Percentiles rank a stretch among this genome's conserved stretches.
phyloP scores from a whole-genome alignment of 2,329 filamentous ascomycete species.

The Alternaria dauci region DNA sequence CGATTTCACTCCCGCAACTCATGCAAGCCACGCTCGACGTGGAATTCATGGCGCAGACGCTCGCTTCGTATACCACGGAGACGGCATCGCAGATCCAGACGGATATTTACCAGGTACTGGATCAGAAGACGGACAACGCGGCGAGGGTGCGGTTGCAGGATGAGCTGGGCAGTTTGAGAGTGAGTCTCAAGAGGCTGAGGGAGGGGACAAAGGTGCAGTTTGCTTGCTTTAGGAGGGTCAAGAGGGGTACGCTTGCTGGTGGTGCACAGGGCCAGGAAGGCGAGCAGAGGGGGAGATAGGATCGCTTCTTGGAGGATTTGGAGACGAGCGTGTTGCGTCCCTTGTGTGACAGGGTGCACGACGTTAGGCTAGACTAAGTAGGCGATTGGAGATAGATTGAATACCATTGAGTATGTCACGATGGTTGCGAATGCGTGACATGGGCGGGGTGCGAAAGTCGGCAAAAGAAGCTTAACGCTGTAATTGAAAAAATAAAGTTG shows the following conservation, averaged over 20 bases:
- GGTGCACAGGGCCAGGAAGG: constrained; percentile 13
- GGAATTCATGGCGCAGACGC: constrained; percentile 93
- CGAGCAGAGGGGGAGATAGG: constrained; percentile 13
- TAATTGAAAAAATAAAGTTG: no score
- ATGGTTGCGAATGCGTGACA: no score
- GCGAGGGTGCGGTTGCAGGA: constrained; percentile 81
- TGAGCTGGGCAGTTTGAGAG: constrained; percentile 89
- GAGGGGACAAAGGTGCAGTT: constrained; percentile 51
- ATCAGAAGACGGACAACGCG: constrained; percentile 86
- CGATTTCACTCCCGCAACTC: constrained; percentile 79
- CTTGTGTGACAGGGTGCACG: background rate
- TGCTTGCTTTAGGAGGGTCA: constrained; percentile 45
- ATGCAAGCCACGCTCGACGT: constrained; percentile 98
- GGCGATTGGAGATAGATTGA: background rate
- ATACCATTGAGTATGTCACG: no score
- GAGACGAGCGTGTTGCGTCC: background rate
- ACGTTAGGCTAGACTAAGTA: background rate
- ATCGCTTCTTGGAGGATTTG: background rate
- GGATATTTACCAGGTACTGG: constrained; percentile 90
- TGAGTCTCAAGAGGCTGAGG: constrained; percentile 73
- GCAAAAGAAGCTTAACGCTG: no score
- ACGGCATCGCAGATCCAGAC: constrained; percentile 82
- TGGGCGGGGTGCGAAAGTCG: background rate
- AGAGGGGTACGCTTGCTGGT: constrained; percentile 23
- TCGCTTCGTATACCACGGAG: constrained; percentile 88